Conservation (phyloP, 495 filamentous ascomycete genomes). For the Aspergillus haitiensis region DNA sequence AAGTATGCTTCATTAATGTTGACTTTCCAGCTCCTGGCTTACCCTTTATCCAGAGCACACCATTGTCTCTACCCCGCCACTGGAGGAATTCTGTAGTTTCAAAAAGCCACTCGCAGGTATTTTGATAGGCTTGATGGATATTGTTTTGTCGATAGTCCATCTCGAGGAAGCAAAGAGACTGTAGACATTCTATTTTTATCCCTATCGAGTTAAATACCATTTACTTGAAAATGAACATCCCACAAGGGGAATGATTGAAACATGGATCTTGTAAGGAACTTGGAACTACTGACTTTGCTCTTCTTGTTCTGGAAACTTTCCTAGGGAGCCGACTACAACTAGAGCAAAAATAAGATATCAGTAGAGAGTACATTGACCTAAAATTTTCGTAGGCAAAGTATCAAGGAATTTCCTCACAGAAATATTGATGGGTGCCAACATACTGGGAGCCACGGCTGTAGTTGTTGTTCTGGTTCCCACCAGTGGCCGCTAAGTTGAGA, state of each 20-base stretch:
- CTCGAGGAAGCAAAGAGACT: neutral
- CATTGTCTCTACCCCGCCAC: neutral
- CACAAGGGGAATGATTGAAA: neutral
- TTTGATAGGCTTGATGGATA: neutral
- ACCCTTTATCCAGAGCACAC: neutral
- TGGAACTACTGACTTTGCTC: neutral
- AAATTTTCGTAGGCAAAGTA: neutral
- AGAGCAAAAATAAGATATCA: neutral
- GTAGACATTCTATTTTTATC: neutral
- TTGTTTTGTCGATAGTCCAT: neutral
- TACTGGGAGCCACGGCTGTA: neutral
- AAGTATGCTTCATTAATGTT: neutral
- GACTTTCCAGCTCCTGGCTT: neutral
- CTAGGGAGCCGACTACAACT: neutral
- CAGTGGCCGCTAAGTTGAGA: neutral
- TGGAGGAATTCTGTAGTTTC: neutral
- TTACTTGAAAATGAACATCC: neutral
- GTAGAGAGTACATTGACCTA: neutral
- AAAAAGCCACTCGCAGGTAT: neutral
- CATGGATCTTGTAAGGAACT: neutral
- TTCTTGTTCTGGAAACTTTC: neutral
- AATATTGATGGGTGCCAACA: neutral
- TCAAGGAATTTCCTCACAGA: neutral
- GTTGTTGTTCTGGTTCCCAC: neutral
- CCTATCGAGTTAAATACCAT: neutral